A percentile compares a stretch with the other conserved stretches of the same genome.
Evolutionary conservation across 2,329 filamentous ascomycete species (phyloP).

Genomic region (Ilyonectria sp.): DNA sequence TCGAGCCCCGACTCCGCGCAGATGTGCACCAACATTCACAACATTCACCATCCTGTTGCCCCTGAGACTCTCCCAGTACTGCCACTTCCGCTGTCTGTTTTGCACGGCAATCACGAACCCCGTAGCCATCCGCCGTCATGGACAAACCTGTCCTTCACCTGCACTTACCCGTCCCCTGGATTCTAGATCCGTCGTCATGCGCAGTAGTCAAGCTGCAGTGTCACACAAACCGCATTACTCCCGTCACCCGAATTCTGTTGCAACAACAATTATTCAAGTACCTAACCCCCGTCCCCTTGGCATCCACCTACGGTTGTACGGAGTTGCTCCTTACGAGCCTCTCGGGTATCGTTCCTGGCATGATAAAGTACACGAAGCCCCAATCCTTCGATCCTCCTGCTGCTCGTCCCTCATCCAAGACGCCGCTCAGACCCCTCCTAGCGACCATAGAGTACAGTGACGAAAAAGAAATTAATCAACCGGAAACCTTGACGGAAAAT

Average conservation of each 20-base stretch:
- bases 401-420: slow-evolving; percentile 26
- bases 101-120: background rate
- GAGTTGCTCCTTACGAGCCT: slow-evolving; percentile 40
- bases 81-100: background rate
- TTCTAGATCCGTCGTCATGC: slow-evolving; percentile 3
- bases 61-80: background rate
- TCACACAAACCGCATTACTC: slow-evolving; percentile 10
- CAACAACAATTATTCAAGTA: slow-evolving; percentile 21
- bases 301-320: slow-evolving; percentile 32
- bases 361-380: slow-evolving; percentile 47
- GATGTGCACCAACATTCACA: background rate
- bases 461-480: slow-evolving; percentile 16
- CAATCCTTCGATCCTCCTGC: slow-evolving; percentile 27
- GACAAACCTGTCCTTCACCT: background rate
- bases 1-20: background rate
- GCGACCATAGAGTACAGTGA: slow-evolving; percentile 41
- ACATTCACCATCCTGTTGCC: background rate
- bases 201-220: slow-evolving; percentile 11
- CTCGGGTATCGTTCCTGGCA: slow-evolving; percentile 49
- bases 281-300: slow-evolving; percentile 4
- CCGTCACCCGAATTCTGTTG: background rate
- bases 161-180: background rate
- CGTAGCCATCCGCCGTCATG: background rate
- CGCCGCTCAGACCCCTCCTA: slow-evolving; percentile 27
- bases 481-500: slow-evolving; percentile 24